Evolutionary conservation across 257 asterid genomes (phyloP).

Genomic region (Solanum tarijense): DNA sequence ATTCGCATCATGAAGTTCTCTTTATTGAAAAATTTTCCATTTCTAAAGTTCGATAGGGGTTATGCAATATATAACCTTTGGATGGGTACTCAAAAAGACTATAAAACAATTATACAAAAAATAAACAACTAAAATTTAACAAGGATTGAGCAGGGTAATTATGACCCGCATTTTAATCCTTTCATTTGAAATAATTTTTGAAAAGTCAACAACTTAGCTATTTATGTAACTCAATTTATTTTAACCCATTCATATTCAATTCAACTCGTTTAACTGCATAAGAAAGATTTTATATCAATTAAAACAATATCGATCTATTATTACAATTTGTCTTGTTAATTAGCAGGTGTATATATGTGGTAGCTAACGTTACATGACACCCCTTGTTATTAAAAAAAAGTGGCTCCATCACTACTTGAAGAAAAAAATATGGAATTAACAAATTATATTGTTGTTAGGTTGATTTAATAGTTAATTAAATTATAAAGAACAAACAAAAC

Average conservation of each 20-base stretch:
- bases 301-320: neutral
- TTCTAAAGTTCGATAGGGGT: neutral
- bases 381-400: neutral
- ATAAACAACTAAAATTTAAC: too few relatives aligned
- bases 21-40: too few relatives aligned
- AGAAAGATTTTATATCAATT: neutral
- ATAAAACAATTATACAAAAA: too few relatives aligned
- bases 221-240: neutral
- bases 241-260: neutral
- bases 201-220: neutral
- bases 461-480: neutral
- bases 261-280: neutral
- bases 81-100: neutral
- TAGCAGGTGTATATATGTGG: neutral
- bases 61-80: neutral
- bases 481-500: neutral
- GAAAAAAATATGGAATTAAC: neutral
- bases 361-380: neutral
- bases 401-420: neutral
- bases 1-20: neutral
- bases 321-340: neutral
- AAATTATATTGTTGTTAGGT: neutral
- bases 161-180: neutral
- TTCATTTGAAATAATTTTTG: neutral
- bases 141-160: neutral